Conservation (phyloP, 345 rosid species). For the Angophora floribunda region DNA sequence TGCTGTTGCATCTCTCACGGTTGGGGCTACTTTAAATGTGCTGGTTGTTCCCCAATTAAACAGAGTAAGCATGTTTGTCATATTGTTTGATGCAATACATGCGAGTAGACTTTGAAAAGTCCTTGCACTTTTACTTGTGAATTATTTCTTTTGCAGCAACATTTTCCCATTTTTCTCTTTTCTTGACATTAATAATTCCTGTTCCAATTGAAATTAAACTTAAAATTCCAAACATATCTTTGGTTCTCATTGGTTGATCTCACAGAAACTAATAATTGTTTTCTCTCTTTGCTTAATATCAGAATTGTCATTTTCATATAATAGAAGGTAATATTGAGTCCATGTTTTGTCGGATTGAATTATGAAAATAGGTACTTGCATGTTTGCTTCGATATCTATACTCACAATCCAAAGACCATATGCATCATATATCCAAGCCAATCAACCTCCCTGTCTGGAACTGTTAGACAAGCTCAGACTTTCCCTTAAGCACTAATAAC, state of each 20-base stretch:
- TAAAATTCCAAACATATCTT: not conserved
- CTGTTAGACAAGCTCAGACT: not conserved
- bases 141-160: not conserved
- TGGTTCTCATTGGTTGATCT: not conserved
- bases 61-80: constrained; percentile 29
- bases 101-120: not conserved
- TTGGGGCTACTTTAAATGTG: constrained; percentile 62
- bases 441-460: not conserved
- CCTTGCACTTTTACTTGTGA: not conserved
- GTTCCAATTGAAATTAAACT: not conserved
- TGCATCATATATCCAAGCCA: not conserved
- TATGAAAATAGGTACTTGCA: not conserved
- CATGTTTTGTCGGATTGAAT: not conserved
- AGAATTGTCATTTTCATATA: not conserved
- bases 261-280: not conserved
- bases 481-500: not conserved
- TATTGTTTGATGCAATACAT: not conserved
- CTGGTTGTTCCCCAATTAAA: constrained; percentile 59
- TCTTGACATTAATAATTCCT: not conserved
- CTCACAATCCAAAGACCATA: not conserved
- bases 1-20: constrained; percentile 58
- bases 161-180: not conserved
- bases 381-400: not conserved
- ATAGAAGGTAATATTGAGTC: not conserved
- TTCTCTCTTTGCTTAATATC: not conserved